These are phyloP conservation scores for Aureobasidium sp. DNA, from an alignment of 2,329 filamentous ascomycete species.

Conservation along the genomic window DNA sequence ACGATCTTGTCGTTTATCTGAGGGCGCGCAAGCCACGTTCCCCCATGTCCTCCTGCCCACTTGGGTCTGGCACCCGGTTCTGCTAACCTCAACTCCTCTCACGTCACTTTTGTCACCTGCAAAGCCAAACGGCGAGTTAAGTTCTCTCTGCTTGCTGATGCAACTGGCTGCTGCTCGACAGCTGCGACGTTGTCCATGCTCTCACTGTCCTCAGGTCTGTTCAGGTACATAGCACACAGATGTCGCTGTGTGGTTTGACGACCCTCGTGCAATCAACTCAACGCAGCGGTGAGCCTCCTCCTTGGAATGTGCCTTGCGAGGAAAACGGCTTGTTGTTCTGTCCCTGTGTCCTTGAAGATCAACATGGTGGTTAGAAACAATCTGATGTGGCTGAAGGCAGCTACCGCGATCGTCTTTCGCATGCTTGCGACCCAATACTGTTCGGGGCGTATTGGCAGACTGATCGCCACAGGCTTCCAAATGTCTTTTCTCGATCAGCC, in stretches of 20 bases:
- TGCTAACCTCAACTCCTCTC: neutral
- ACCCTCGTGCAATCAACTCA: neutral
- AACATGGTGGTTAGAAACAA: neutral
- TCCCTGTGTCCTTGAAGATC: neutral
- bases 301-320: neutral
- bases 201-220: neutral
- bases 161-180: neutral
- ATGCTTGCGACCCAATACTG: neutral
- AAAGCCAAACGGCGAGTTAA: neutral
- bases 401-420: neutral
- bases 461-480: constrained; percentile 5
- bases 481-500: neutral
- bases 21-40: constrained; percentile 2
- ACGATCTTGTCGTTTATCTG: constrained; percentile 13
- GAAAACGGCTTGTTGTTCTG: neutral
- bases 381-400: neutral
- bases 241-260: neutral
- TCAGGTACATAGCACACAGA: neutral
- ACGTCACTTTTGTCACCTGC: constrained; percentile 1
- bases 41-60: constrained; percentile 11
- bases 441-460: neutral
- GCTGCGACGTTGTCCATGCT: neutral
- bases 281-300: neutral
- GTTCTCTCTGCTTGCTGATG: neutral
- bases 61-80: neutral